Percentiles rank a stretch among this genome's conserved stretches.
These are phyloP conservation scores for Metschnikowia similis DNA, from an alignment of 805 yeast genomes.

Conservation along the genomic window DNA sequence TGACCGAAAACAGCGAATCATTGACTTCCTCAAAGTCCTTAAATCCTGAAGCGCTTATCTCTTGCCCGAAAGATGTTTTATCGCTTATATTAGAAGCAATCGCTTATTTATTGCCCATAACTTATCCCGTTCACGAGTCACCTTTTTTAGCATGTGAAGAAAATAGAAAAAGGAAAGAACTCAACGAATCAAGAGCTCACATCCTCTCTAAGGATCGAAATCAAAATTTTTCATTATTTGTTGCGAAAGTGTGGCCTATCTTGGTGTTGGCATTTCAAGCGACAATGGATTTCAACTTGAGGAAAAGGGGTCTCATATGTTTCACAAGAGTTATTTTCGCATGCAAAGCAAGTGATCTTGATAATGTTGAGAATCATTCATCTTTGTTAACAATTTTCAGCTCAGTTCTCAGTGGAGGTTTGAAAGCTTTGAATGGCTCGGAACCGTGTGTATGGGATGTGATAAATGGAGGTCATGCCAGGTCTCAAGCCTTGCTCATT, in stretches of 20 bases:
- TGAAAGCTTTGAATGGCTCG: conserved; percentile 11
- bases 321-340: conserved; percentile 49
- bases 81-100: conserved; percentile 52
- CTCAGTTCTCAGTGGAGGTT: conserved; percentile 57
- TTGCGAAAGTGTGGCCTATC: conserved; percentile 46
- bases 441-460: not conserved
- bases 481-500: conserved; percentile 32
- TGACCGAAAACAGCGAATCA: not conserved
- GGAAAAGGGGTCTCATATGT: conserved; percentile 53
- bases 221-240: conserved; percentile 30
- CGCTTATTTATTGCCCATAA: conserved; percentile 53
- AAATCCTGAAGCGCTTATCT: conserved; percentile 68
- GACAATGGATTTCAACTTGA: conserved; percentile 61
- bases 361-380: conserved; percentile 28
- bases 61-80: conserved; percentile 65
- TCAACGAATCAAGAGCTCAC: conserved; percentile 31
- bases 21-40: conserved; percentile 15
- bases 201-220: conserved; percentile 22
- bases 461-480: not conserved
- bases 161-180: conserved; percentile 18
- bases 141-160: conserved; percentile 25
- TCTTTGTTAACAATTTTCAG: conserved; percentile 49
- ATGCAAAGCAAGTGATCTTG: conserved; percentile 27
- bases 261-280: conserved; percentile 65
- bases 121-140: conserved; percentile 25